These are phyloP conservation scores for Pythium sp. DNA, from an alignment of 352 stramenopile species.

Conservation along the genomic window DNA sequence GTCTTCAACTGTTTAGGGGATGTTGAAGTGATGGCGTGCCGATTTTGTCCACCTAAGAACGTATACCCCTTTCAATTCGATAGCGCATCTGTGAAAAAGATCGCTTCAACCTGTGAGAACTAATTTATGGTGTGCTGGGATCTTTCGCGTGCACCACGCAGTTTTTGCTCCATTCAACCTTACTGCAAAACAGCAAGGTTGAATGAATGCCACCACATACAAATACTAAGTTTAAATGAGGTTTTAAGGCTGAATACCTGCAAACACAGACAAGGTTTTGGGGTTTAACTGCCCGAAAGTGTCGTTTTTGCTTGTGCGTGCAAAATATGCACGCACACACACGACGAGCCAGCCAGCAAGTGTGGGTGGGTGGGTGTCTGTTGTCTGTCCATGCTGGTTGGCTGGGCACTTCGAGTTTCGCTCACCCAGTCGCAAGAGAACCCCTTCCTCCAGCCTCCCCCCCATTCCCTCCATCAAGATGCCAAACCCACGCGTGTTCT, in stretches of 20 bases:
- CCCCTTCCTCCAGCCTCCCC: neutral
- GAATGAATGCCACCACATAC: neutral
- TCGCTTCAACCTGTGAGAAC: neutral
- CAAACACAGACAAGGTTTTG: slow-evolving; percentile 8
- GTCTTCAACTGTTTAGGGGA: neutral
- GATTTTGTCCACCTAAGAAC: neutral
- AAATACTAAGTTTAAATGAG: neutral
- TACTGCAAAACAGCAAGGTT: neutral
- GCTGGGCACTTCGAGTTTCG: slow-evolving; percentile 28
- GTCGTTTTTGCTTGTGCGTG: neutral
- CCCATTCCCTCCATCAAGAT: slow-evolving; percentile 37
- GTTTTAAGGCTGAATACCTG: slow-evolving; percentile 1
- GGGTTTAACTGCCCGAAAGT: slow-evolving; percentile 4
- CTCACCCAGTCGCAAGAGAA: slow-evolving; percentile 29
- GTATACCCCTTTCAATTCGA: neutral
- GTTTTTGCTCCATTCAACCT: neutral
- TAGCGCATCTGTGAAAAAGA: neutral
- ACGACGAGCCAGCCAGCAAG: neutral
- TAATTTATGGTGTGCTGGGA: neutral
- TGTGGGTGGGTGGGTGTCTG: neutral
- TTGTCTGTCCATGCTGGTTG: neutral
- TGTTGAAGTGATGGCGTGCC: slow-evolving; percentile 23
- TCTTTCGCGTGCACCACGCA: slow-evolving; percentile 11
- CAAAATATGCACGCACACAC: neutral
- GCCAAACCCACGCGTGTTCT: slow-evolving; percentile 94